These are phyloP conservation scores for Psilocybe cubensis DNA, from an alignment of 768 basidiomycete species.

Conservation along the genomic window DNA sequence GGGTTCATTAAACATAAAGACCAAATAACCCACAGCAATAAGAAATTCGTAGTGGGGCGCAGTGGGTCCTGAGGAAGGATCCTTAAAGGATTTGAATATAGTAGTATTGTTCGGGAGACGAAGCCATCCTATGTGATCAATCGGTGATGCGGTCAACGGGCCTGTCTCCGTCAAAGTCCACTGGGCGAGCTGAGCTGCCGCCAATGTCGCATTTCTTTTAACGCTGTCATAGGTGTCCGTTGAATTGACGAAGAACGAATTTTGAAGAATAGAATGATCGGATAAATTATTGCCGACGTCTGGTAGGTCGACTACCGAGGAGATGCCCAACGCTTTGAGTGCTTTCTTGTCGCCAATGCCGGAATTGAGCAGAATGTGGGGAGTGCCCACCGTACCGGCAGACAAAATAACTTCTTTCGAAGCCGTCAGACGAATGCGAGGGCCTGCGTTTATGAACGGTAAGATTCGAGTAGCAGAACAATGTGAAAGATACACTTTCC, in stretches of 20 bases:
- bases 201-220: slow-evolving; percentile 23
- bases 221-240: slow-evolving; percentile 12
- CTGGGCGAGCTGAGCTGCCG: slow-evolving; percentile 22
- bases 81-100: slow-evolving; percentile 30
- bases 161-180: slow-evolving; percentile 32
- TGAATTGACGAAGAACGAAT: slow-evolving; percentile 31
- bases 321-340: slow-evolving; percentile 27
- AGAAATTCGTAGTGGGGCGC: slow-evolving; percentile 39
- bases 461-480: neutral
- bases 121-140: slow-evolving; percentile 28
- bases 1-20: slow-evolving; percentile 14
- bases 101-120: slow-evolving; percentile 31
- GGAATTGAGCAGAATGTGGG: slow-evolving; percentile 33
- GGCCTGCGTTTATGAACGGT: neutral
- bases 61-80: slow-evolving; percentile 40
- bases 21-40: slow-evolving; percentile 29
- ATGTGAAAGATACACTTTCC: slow-evolving; percentile 4
- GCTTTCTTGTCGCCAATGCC: slow-evolving; percentile 35
- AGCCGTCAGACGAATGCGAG: neutral
- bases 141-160: slow-evolving; percentile 26
- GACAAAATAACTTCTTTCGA: slow-evolving; percentile 37
- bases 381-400: slow-evolving; percentile 38
- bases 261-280: slow-evolving; percentile 34
- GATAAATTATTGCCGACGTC: slow-evolving; percentile 39
- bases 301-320: slow-evolving; percentile 32